Conservation (phyloP, 2,329 filamentous ascomycete species). For the Alternaria triticimaculans region DNA sequence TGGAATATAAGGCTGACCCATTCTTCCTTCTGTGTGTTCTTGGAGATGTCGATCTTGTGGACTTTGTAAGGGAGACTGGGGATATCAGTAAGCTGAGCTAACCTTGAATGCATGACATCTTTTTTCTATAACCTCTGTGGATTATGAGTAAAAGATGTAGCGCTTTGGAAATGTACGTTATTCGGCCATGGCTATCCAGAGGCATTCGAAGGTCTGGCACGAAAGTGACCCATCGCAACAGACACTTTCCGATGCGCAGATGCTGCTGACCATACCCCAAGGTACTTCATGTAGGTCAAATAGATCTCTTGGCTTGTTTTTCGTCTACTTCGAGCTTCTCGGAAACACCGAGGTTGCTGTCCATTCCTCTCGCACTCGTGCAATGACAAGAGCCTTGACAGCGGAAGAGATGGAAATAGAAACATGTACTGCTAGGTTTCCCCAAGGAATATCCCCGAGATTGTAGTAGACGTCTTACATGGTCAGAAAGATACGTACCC, state of each 20-base stretch:
- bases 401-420: neutral
- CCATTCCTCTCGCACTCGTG: neutral
- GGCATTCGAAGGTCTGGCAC: neutral
- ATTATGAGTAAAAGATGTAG: neutral
- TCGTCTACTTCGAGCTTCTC: neutral
- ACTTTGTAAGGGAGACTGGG: constrained; percentile 74
- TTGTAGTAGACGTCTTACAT: neutral
- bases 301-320: too few species aligned
- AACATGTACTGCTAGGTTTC: neutral
- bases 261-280: neutral
- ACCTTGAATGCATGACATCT: neutral
- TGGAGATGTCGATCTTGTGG: constrained; percentile 72
- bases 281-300: too few species aligned
- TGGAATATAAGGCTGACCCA: constrained; percentile 52
- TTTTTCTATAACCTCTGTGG: neutral
- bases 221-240: neutral
- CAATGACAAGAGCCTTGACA: neutral
- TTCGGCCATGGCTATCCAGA: neutral
- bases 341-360: neutral
- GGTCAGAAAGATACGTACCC: constrained; percentile 50
- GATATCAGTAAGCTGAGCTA: neutral
- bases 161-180: too few species aligned
- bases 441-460: neutral
- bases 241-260: neutral
- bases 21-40: constrained; percentile 80